These are phyloP conservation scores for Harringtonia aguacate DNA, from an alignment of 2,329 filamentous ascomycete genomes.

Conservation along the genomic window DNA sequence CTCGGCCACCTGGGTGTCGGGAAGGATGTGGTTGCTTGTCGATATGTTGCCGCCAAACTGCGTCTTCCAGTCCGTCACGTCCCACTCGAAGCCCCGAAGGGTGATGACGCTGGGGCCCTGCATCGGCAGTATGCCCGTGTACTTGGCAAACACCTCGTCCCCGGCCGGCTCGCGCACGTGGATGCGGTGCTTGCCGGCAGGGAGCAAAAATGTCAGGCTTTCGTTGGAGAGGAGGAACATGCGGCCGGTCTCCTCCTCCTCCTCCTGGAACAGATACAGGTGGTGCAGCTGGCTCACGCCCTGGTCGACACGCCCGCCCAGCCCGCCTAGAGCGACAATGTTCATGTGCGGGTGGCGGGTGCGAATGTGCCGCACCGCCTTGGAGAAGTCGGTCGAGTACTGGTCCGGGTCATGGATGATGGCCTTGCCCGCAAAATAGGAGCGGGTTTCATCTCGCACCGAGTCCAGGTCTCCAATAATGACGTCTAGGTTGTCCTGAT, in stretches of 20 bases:
- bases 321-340: conserved; percentile 72
- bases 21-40: conserved; percentile 68
- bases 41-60: conserved; percentile 63
- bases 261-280: conserved; percentile 53
- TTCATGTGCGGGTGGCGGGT: conserved; percentile 25
- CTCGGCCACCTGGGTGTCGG: conserved; percentile 46
- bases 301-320: conserved; percentile 88
- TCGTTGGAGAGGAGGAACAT: conserved; percentile 75
- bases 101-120: conserved; percentile 69
- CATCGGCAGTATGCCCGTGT: conserved; percentile 71
- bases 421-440: conserved; percentile 49
- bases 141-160: conserved; percentile 50
- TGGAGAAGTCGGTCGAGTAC: conserved; percentile 83
- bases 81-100: conserved; percentile 79
- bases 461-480: conserved; percentile 94
- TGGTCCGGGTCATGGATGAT: conserved; percentile 70
- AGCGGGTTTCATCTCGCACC: conserved; percentile 46
- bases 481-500: conserved; percentile 45
- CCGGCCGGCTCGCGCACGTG: conserved; percentile 41
- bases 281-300: conserved; percentile 83
- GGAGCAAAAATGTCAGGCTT: conserved; percentile 75
- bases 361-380: conserved; percentile 57
- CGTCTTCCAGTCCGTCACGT: conserved; percentile 73
- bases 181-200: conserved; percentile 56
- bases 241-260: conserved; percentile 29